These are phyloP conservation scores for Scheffersomyces spartinae DNA, from an alignment of 805 yeast species.

Conservation along the genomic window DNA sequence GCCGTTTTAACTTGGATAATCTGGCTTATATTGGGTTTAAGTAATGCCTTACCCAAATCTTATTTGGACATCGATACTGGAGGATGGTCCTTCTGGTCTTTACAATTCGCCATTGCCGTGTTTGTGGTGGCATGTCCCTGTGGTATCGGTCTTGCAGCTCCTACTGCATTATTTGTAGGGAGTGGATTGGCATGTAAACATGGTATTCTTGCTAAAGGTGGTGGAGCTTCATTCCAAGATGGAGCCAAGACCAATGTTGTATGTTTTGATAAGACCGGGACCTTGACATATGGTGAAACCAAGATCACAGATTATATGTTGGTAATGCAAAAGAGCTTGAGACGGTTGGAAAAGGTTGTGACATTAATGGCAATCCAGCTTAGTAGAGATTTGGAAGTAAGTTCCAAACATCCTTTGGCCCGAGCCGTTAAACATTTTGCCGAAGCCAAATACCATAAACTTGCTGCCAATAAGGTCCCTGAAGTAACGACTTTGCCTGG, in stretches of 20 bases:
- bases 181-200: constrained; percentile 67
- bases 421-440: constrained; percentile 39
- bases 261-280: constrained; percentile 75
- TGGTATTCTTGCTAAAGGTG: constrained; percentile 70
- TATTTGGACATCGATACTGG: constrained; percentile 58
- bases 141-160: constrained; percentile 78
- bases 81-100: constrained; percentile 70
- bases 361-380: constrained; percentile 37
- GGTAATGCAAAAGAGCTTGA: constrained; percentile 5
- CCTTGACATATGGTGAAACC: constrained; percentile 58
- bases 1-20: constrained; percentile 58
- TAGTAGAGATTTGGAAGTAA: constrained; percentile 46
- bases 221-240: constrained; percentile 75
- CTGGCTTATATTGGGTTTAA: constrained; percentile 50
- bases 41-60: constrained; percentile 39
- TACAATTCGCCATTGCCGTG: constrained; percentile 67
- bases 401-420: constrained; percentile 63
- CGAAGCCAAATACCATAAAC: constrained; percentile 7
- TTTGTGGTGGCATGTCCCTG: constrained; percentile 82
- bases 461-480: constrained; percentile 28
- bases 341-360: no score
- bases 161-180: constrained; percentile 74
- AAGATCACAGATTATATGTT: constrained; percentile 40
- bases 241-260: constrained; percentile 52
- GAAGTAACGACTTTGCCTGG: constrained; percentile 46